phyloP scores from a whole-genome alignment of 2,329 filamentous ascomycete species.

The Elsinoe ampelina region DNA sequence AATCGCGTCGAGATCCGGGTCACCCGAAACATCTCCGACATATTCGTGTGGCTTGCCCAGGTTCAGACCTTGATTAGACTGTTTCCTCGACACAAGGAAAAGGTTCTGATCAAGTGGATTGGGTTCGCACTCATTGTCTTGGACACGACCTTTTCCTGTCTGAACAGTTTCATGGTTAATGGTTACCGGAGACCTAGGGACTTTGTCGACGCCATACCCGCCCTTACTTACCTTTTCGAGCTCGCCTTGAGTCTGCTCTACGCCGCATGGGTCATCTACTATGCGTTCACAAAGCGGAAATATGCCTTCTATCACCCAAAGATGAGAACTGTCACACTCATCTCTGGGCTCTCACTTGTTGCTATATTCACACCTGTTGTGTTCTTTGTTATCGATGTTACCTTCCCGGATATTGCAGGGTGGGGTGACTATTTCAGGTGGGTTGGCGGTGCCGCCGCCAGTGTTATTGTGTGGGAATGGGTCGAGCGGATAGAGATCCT shows the following conservation, averaged over 20 bases:
- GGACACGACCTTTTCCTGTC: conserved; percentile 80
- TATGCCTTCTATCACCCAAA: conserved; percentile 85
- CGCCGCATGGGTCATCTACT: conserved; percentile 89
- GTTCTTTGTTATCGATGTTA: conserved; percentile 87
- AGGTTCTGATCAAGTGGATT: conserved; percentile 97
- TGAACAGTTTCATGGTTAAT: conserved; percentile 71
- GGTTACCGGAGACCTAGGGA: conserved; percentile 53
- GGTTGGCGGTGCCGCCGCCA: conserved; percentile 90
- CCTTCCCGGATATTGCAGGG: conserved; percentile 71
- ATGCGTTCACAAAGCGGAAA: conserved; percentile 79
- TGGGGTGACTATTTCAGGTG: conserved; percentile 95
- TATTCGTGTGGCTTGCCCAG: conserved; percentile 94
- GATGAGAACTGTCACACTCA: conserved; percentile 80
- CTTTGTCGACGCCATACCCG: conserved; percentile 84
- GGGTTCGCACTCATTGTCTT: conserved; percentile 88
- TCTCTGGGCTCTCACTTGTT: conserved; percentile 67
- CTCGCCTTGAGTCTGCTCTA: conserved; percentile 79
- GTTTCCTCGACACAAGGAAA: conserved; percentile 93
- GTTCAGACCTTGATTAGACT: conserved; percentile 92
- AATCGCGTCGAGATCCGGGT: conserved; percentile 78
- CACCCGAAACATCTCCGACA: conserved; percentile 86
- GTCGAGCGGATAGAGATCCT: conserved; percentile 88
- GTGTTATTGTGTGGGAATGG: conserved; percentile 98
- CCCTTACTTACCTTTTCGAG: conserved; percentile 83
- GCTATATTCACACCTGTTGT: conserved; percentile 83